Conservation (phyloP, 345 rosid genomes). For the Bruguiera parviflora region DNA sequence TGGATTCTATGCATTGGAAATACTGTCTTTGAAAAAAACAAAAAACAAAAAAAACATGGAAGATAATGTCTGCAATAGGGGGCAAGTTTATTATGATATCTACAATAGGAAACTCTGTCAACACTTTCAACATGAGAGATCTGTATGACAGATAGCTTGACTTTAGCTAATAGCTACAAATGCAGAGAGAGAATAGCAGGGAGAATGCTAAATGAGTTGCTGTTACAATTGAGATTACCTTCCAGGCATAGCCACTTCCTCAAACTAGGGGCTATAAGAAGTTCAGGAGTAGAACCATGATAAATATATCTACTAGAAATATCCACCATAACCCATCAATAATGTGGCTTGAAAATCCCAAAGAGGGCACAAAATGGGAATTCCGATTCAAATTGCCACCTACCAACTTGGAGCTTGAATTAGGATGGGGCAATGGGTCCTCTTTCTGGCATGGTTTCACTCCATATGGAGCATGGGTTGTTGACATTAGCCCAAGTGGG, state of each 20-base stretch:
- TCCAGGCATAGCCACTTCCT: background rate
- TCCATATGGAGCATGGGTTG: constrained; percentile 50
- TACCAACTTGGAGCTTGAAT: constrained; percentile 32
- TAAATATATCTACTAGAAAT: constrained; percentile 12
- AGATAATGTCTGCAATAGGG: too few relatives aligned
- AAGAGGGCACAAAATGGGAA: constrained; percentile 30
- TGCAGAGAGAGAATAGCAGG: too few relatives aligned
- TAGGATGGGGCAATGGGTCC: constrained; percentile 30
- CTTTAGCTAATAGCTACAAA: too few relatives aligned
- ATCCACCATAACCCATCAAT: constrained; percentile 22
- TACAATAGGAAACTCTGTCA: too few relatives aligned
- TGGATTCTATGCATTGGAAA: too few relatives aligned
- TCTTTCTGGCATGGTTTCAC: constrained; percentile 58
- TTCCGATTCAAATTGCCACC: constrained; percentile 22
- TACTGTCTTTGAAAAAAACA: too few relatives aligned
- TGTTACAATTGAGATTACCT: too few relatives aligned
- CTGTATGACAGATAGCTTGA: too few relatives aligned
- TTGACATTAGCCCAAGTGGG: constrained; percentile 32
- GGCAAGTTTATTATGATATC: too few relatives aligned
- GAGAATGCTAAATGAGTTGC: too few relatives aligned
- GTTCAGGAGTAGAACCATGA: constrained; percentile 19
- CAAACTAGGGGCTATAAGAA: constrained; percentile 7
- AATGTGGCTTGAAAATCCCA: constrained; percentile 39
- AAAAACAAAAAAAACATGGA: too few relatives aligned
- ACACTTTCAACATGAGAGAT: too few relatives aligned